Base-by-base conservation (phyloP, 441 rosid genomes). In the Eugenia klotzschiana region DNA sequence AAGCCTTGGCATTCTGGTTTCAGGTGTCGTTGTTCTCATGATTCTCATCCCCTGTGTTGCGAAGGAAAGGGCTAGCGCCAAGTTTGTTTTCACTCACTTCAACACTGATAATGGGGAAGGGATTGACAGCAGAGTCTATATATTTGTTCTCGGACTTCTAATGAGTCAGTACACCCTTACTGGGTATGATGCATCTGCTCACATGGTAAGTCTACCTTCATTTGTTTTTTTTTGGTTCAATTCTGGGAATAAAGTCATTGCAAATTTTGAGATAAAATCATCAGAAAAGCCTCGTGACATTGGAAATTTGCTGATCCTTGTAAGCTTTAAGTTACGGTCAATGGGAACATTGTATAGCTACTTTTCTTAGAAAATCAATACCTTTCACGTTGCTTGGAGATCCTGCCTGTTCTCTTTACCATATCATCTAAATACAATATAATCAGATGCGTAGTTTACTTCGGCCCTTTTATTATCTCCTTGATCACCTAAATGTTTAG, bases 181-280 rank as follows among this genome's bases (percentile, higher is more conserved):
- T 22, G 99, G 98, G 33, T 95, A 95, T 69, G 98, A 95, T 90
- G 98, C 98, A 6, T 97, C 99, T 81, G 98, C 98, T 85, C 99
- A 95, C 89, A 94, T 97, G 99, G 99, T 96, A 88, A 86, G 89
- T 74, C 54, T 27, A 27, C 33, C 64, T 26, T 79, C 80, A 3
- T 57, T 82, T 77, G 79, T 79, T 79, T 46, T 8, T 20, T 46
- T 54, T 20, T 51, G 49, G 26, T 51, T 1, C 8, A 18, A 20
- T n/a, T 20, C 46, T 64, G 46, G 8, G 25, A 18, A 64, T 20
- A 64, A 33, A 64, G 37, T 64, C 46, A 18, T 33, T 33, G 25
- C n/a, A 33, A 20, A 11, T 33, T 64, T 33, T 20, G 25, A 64
- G 46, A 33, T 64, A 20, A 64, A 64, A 9, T 64, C 4, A 3